These are phyloP conservation scores for Flammula alnicola DNA, from an alignment of 1,284 basidiomycete species.

Conservation along the genomic window DNA sequence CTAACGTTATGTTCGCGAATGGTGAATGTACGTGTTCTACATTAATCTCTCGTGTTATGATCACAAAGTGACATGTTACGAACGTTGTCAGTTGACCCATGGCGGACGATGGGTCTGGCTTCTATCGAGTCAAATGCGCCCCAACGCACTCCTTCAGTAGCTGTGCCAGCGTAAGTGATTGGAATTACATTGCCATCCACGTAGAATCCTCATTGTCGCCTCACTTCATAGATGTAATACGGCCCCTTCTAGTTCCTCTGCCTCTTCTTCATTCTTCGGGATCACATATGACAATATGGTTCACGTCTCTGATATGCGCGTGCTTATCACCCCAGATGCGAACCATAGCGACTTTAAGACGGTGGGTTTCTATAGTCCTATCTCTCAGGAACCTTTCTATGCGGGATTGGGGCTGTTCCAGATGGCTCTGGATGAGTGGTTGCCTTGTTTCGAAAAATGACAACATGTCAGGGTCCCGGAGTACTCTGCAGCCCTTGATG, in stretches of 20 bases:
- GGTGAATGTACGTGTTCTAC: constrained; percentile 47
- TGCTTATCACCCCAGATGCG: constrained; percentile 47
- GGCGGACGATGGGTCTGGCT: constrained; percentile 56
- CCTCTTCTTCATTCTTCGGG: constrained; percentile 44
- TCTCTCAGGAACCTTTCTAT: constrained; percentile 50
- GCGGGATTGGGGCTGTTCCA: constrained; percentile 50
- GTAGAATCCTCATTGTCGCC: neutral
- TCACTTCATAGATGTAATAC: constrained; percentile 42
- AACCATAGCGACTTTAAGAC: constrained; percentile 54
- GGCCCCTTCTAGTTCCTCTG: constrained; percentile 26
- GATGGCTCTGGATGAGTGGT: constrained; percentile 51
- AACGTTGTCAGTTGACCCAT: constrained; percentile 49
- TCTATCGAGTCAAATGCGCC: constrained; percentile 53
- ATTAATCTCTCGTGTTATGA: neutral
- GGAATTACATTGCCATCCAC: neutral
- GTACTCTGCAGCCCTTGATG: no score
- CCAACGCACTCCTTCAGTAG: constrained; percentile 41
- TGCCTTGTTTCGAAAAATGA: constrained; percentile 42
- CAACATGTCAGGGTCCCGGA: no score
- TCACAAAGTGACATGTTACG: neutral
- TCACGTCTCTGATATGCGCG: constrained; percentile 53
- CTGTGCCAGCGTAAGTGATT: constrained; percentile 42
- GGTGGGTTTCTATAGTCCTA: constrained; percentile 53
- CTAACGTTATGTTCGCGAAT: constrained; percentile 52
- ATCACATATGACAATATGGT: constrained; percentile 51